These are phyloP conservation scores for Cordyceps militaris DNA, from an alignment of 2,329 filamentous ascomycete species.

Conservation along the genomic window DNA sequence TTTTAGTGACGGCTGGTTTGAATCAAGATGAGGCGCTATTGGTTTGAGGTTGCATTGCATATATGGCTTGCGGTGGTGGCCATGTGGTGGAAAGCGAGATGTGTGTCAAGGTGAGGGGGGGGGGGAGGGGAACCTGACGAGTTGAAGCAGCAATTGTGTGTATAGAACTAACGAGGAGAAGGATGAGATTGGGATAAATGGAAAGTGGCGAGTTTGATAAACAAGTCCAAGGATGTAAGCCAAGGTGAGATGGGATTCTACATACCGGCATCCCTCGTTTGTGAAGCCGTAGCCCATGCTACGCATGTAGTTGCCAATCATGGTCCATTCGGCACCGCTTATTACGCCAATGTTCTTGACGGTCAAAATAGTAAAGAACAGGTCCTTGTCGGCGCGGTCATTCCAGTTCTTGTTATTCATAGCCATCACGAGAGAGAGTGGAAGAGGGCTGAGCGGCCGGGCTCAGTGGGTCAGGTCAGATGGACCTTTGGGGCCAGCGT, in stretches of 20 bases:
- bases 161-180: background rate
- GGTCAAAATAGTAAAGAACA: constrained; percentile 56
- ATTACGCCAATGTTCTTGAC: constrained; percentile 58
- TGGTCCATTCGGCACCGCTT: constrained; percentile 55
- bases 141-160: background rate
- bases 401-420: constrained; percentile 56
- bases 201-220: too few relatives aligned
- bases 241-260: background rate
- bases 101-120: background rate
- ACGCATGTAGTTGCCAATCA: constrained; percentile 55
- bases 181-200: too few relatives aligned
- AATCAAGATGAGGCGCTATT: background rate
- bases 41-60: constrained; percentile 4
- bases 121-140: background rate
- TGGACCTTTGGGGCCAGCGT: background rate
- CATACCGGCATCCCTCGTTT: constrained; percentile 56
- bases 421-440: constrained; percentile 13
- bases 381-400: constrained; percentile 54
- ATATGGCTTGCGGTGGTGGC: background rate
- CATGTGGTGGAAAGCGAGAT: background rate
- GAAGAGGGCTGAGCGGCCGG: background rate
- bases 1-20: background rate
- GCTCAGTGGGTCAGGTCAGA: constrained; percentile 10
- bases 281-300: constrained; percentile 54
- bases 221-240: background rate